Conservation (phyloP, 177 flowering plant species). For the Vitis hybrid region DNA sequence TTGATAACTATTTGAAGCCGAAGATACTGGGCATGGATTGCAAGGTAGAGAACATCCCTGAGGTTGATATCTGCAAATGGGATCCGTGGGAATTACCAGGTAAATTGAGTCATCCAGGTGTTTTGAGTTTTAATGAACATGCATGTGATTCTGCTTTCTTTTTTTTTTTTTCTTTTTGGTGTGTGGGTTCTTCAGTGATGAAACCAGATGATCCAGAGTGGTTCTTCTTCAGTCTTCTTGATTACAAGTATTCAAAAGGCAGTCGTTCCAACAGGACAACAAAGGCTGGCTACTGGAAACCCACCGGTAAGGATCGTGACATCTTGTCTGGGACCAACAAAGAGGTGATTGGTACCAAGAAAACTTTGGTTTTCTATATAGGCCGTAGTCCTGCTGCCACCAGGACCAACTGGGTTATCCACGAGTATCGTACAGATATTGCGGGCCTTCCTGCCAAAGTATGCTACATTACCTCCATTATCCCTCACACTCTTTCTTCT, state of each 20-base stretch:
- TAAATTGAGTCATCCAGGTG: not conserved
- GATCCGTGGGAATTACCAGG: constrained; percentile 8
- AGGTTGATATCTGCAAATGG: not conserved
- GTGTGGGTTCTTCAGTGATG: not conserved
- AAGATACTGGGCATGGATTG: not conserved
- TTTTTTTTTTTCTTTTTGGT: not conserved
- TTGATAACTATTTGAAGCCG: not conserved
- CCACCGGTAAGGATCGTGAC: too few species aligned
- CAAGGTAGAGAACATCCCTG: not conserved
- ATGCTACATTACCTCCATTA: too few species aligned
- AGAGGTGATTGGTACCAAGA: too few species aligned
- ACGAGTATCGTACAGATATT: too few species aligned
- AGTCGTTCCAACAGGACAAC: not conserved
- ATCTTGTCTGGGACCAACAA: too few species aligned
- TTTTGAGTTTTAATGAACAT: not conserved
- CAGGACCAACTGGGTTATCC: too few species aligned
- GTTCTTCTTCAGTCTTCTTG: not conserved
- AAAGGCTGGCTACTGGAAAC: not conserved
- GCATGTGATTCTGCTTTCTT: too few species aligned
- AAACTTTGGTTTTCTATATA: too few species aligned
- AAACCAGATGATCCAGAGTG: not conserved
- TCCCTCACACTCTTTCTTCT: too few species aligned
- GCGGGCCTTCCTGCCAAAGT: too few species aligned
- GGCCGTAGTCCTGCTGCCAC: too few species aligned
- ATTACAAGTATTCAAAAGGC: not conserved